These are phyloP conservation scores for Talaromyces marneffei DNA, from an alignment of 2,329 filamentous ascomycete genomes.

Conservation along the genomic window DNA sequence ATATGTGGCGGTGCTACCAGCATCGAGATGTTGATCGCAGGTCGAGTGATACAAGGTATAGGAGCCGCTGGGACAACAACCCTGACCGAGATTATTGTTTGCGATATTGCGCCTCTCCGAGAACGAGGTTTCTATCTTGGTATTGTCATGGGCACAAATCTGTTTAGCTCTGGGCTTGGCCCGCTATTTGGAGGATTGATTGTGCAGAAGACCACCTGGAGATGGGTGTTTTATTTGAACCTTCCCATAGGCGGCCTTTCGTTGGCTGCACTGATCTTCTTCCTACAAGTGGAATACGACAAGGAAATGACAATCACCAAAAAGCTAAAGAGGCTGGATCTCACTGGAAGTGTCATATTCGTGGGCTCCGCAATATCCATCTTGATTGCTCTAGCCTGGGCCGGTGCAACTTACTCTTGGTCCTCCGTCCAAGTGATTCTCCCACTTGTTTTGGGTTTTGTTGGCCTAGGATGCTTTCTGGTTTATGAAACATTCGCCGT, in stretches of 20 bases:
- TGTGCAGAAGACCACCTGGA: constrained; percentile 23
- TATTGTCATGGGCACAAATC: constrained; percentile 18
- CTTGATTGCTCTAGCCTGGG: constrained; percentile 28
- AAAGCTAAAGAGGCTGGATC: constrained; percentile 23
- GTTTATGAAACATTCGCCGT: constrained; percentile 12
- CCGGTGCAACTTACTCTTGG: constrained; percentile 28
- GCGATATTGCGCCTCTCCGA: constrained; percentile 42
- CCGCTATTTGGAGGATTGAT: constrained; percentile 37
- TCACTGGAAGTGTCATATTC: constrained; percentile 25
- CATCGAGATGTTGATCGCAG: constrained; percentile 47
- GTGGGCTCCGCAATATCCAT: constrained; percentile 23
- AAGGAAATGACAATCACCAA: constrained; percentile 5
- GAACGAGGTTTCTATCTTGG: constrained; percentile 27
- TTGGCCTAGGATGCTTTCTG: constrained; percentile 21
- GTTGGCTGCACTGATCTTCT: constrained; percentile 21
- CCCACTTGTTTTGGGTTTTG: constrained; percentile 24
- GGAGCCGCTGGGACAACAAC: constrained; percentile 40
- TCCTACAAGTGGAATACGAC: constrained; percentile 20
- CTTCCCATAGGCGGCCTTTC: constrained; percentile 23
- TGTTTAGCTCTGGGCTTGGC: constrained; percentile 42
- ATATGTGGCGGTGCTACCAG: constrained; percentile 46
- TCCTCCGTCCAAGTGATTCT: constrained; percentile 23
- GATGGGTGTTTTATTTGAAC: constrained; percentile 32
- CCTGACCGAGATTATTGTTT: constrained; percentile 41
- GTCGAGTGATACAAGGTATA: constrained; percentile 52